Base-by-base conservation (phyloP, 1,139 yeast species). In the Candida labiduridarum region DNA sequence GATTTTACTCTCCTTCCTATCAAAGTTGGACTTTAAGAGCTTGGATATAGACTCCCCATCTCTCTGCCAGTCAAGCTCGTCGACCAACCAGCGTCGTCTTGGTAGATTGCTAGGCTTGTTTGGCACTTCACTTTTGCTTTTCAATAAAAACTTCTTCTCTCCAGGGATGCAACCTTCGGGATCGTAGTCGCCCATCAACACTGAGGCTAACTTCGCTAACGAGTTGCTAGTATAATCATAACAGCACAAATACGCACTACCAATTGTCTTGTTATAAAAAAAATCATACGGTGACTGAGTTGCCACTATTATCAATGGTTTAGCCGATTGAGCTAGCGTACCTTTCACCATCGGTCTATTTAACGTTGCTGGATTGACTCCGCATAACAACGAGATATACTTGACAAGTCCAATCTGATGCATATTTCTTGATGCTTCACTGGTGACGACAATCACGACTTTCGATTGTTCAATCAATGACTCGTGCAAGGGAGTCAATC, bases 231-330 rank as follows among this genome's bases (percentile, higher is more conserved):
- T 82, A 59, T 82, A 83, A 60, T 84, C 89, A 61, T 80, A 84
- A 49, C 84, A 78, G 59, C 88, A 84, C 51, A 84, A 62, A 60
- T 83, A 84, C 0, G 85, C 80, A 49, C 85, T 79, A 2, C 83
- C 84, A 29, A 83, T 74, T 46, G 75, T 72, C 46, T 78, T 74
- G 55, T 80, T 81, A 55, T 82, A 79, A 45, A 82, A 79, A 61
- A 84, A 79, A 59, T 83, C 87, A 56, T 82, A 83, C 0, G 89
- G 89, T 3, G 86, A 80, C 56, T 83, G 80, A 0, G 85, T 83
- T 1, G 88, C 86, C n/a, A 83, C 74, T 1, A 82, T 74, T 6
- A 84, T 71, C 56, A 84, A 69, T 3, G 87, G 87, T 54, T 83
- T 83, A 10, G 71, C 56, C 18, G 73, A 55, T 51, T 66, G 71